A percentile compares a stretch with the other conserved stretches of the same genome.
These are phyloP conservation scores for Stipa capillata DNA, from an alignment of 176 grass and related monocot genomes.

Conservation along the genomic window DNA sequence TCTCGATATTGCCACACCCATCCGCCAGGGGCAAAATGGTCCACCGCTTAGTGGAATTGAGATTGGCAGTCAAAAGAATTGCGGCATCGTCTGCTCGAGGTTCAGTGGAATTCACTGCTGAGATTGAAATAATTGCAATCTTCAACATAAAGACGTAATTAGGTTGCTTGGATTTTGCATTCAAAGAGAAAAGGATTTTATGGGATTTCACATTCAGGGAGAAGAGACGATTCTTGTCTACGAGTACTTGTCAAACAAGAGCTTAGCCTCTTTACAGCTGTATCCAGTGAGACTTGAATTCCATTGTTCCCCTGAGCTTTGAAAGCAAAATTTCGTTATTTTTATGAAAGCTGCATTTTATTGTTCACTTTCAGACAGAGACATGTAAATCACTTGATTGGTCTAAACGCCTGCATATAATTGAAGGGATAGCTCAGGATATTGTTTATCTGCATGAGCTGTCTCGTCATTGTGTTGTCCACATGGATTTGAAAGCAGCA, in stretches of 20 bases:
- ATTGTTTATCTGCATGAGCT: constrained; percentile 21
- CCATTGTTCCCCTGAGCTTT: not conserved
- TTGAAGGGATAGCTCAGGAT: constrained; percentile 19
- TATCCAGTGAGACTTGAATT: not conserved
- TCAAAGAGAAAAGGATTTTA: constrained; percentile 6
- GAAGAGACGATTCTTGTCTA: constrained; percentile 18
- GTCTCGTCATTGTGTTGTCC: constrained; percentile 5
- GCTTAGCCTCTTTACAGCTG: not conserved
- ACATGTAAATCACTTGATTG: not conserved
- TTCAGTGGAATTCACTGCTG: not conserved
- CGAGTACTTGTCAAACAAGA: constrained; percentile 10
- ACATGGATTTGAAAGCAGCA: constrained; percentile 15
- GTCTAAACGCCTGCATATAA: not conserved
- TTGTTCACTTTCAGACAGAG: not conserved
- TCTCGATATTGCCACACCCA: no score
- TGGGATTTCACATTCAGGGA: constrained; percentile 1
- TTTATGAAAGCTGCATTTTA: not conserved
- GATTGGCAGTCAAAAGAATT: not conserved
- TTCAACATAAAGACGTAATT: constrained; percentile 18
- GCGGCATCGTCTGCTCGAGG: not conserved
- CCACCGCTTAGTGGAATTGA: not conserved
- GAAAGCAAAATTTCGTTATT: not conserved
- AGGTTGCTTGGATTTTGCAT: constrained; percentile 13
- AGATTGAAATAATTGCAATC: not conserved
- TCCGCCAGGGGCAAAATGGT: no score